Evolutionary conservation across 345 rosid genomes (phyloP), one percentile per base, ranked within the genome.

Genomic region (Corymbia maculata): DNA sequence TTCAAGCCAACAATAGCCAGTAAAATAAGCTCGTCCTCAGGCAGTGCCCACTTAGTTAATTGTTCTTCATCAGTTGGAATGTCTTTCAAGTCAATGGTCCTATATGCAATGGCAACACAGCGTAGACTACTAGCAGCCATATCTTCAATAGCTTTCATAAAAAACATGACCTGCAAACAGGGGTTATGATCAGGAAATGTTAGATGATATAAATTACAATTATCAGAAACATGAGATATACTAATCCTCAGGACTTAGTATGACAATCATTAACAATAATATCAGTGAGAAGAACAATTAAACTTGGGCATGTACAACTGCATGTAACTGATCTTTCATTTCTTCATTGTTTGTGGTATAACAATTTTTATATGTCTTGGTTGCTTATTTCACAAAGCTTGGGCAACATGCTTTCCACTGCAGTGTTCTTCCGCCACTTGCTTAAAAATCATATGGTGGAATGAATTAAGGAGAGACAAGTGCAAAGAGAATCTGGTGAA

Each of bases 81-180:
- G 24, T 79, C 86, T 88, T 66, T 42, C 55, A 36, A 16, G 26
- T 85, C 49, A 88, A 28, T 16, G 47, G 85, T 53, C 32, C 86
- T 87, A n/a, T 91, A 87, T 1, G 94, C 96, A 85, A 94, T 91
- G 8, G 94, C 96, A 52, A 94, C 91, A 90, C 96, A 93, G 50
- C 94, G 85, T 30, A 94, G 86, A 87, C 95, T 91, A 84, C 89
- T 92, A 32, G 89, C 91, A 28, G 94, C 94, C 95, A 93, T 91
- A 16, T 90, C 45, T 85, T 92, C 44, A 51, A 94, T 91, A 45
- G 92, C 53, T 2, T n/a, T 89, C 79, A 24, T 88, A 10, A 94
- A 52, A 42, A 87, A 75, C 87, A 0, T 50, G 44, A 88, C 85
- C 49, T 90, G 86, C 57, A 28, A 85, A 30, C 86, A 26, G 51